Evolutionary conservation across 768 basidiomycete genomes (phyloP).

Genomic region (Porphyrellus cyaneotinctus): DNA sequence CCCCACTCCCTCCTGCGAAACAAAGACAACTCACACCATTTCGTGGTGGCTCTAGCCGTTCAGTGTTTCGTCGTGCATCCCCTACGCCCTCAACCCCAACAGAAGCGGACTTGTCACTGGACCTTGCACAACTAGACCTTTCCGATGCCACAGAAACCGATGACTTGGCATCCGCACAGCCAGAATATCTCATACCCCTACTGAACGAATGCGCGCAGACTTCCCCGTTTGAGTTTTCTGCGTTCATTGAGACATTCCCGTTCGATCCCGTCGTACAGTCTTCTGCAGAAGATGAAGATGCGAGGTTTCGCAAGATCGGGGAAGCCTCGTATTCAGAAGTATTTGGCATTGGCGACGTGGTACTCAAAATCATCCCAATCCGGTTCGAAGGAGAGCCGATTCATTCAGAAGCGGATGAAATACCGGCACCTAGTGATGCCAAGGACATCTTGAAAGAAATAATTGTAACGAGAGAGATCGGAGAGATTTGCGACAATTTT

Average conservation of each 20-base stretch:
- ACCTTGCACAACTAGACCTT: slow-evolving; percentile 40
- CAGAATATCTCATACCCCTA: slow-evolving; percentile 57
- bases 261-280: slow-evolving; percentile 61
- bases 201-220: slow-evolving; percentile 69
- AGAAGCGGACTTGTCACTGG: slow-evolving; percentile 41
- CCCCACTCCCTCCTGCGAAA: slow-evolving; percentile 31
- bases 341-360: slow-evolving; percentile 83
- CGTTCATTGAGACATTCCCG: slow-evolving; percentile 79
- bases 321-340: slow-evolving; percentile 98
- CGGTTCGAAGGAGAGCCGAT: slow-evolving; percentile 42
- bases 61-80: slow-evolving; percentile 37
- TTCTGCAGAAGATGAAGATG: slow-evolving; percentile 26
- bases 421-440: slow-evolving; percentile 67
- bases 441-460: slow-evolving; percentile 79
- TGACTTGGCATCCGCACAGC: slow-evolving; percentile 39
- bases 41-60: slow-evolving; percentile 38
- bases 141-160: slow-evolving; percentile 46
- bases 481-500: slow-evolving; percentile 72
- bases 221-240: slow-evolving; percentile 71
- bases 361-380: slow-evolving; percentile 86
- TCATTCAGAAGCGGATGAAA: slow-evolving; percentile 40
- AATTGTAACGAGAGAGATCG: slow-evolving; percentile 72
- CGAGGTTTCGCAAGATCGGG: slow-evolving; percentile 77
- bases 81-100: slow-evolving; percentile 55
- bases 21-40: slow-evolving; percentile 70